A percentile compares a stretch with the other conserved stretches of the same genome.
phyloP scores from a whole-genome alignment of 495 filamentous ascomycete genomes.

The Penicillium paxilli region DNA sequence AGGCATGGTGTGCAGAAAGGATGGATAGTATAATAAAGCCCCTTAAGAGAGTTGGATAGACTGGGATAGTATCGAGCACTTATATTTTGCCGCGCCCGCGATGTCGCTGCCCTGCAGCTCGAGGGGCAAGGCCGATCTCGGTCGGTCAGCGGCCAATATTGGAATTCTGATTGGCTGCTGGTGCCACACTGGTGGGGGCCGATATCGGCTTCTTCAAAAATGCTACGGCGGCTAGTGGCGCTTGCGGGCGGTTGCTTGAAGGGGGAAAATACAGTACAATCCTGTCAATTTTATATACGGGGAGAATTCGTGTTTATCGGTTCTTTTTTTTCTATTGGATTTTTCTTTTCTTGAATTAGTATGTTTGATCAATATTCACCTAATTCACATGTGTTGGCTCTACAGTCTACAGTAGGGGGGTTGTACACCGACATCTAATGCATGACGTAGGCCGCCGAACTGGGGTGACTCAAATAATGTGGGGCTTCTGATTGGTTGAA shows the following conservation, averaged over 20 bases:
- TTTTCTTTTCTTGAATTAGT: neutral
- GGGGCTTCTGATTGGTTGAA: conserved; percentile 16
- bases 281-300: neutral
- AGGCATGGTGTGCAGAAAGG: conserved; percentile 63
- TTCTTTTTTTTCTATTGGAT: neutral
- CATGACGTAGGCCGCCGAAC: conserved; percentile 21
- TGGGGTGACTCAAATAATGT: conserved; percentile 12
- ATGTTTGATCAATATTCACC: neutral
- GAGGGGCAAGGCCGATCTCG: conserved; percentile 46
- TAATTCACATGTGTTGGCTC: neutral
- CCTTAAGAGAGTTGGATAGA: conserved; percentile 7
- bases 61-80: conserved; percentile 17
- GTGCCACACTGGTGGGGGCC: conserved; percentile 7
- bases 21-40: conserved; percentile 10
- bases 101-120: conserved; percentile 41
- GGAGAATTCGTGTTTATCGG: neutral
- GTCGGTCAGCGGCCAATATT: conserved; percentile 41
- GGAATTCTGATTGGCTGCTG: conserved; percentile 26
- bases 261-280: neutral
- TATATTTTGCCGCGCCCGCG: conserved; percentile 37
- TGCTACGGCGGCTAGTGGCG: conserved; percentile 20
- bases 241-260: conserved; percentile 17
- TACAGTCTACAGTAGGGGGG: neutral
- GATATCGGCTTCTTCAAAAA: conserved; percentile 23
- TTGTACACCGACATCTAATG: conserved; percentile 6